These are phyloP conservation scores for Amphirosellinia nigrospora DNA, from an alignment of 495 filamentous ascomycete genomes.

Conservation along the genomic window DNA sequence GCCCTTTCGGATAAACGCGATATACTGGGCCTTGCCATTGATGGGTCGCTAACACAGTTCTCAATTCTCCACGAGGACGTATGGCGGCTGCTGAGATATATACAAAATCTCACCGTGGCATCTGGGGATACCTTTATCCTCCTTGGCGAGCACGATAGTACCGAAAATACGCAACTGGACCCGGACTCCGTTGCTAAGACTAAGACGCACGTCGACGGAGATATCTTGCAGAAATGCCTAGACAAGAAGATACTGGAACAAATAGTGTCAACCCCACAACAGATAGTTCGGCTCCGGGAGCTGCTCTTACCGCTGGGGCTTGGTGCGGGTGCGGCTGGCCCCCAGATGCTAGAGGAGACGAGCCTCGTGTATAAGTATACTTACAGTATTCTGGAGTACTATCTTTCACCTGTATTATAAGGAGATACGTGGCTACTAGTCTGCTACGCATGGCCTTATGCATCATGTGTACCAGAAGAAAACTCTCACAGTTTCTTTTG, in stretches of 20 bases:
- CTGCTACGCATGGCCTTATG: neutral
- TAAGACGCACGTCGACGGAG: constrained; percentile 71
- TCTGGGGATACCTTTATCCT: neutral
- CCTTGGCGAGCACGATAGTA: neutral
- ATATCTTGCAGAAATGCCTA: constrained; percentile 63
- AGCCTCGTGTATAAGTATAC: constrained; percentile 43
- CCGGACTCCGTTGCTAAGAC: constrained; percentile 36
- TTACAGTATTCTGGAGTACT: constrained; percentile 55
- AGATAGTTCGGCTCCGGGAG: constrained; percentile 37
- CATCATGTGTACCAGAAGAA: neutral
- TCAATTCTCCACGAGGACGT: constrained; percentile 58
- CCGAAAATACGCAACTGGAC: constrained; percentile 30
- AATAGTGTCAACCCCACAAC: constrained; percentile 42
- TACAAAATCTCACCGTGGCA: constrained; percentile 63
- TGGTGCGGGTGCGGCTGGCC: constrained; percentile 26
- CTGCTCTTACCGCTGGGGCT: constrained; percentile 46
- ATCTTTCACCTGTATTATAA: constrained; percentile 50
- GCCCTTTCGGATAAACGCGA: constrained; percentile 45
- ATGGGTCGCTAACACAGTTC: constrained; percentile 70
- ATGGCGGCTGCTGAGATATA: constrained; percentile 65
- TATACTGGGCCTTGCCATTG: constrained; percentile 67
- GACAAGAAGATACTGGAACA: constrained; percentile 53
- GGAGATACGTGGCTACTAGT: neutral
- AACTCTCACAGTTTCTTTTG: neutral
- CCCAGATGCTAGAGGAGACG: neutral